Conservation (phyloP, 2,329 filamentous ascomycete genomes). For the Fusarium decemcellulare region DNA sequence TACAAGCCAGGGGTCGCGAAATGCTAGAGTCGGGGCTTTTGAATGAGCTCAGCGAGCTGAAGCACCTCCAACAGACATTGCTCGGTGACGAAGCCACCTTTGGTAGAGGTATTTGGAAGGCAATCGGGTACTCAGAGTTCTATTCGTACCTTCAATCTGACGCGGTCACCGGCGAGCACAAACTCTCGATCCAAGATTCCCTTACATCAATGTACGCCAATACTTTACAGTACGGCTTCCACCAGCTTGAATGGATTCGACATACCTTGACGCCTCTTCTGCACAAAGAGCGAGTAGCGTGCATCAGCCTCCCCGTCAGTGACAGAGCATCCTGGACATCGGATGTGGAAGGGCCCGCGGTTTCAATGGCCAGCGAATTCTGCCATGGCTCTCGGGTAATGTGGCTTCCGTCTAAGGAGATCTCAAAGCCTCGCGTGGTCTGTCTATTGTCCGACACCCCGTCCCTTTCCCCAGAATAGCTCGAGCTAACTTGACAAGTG, state of each 20-base stretch:
- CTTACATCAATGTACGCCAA: neutral
- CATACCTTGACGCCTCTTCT: neutral
- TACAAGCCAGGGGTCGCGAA: neutral
- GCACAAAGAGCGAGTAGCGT: neutral
- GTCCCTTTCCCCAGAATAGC: neutral
- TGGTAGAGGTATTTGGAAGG: neutral
- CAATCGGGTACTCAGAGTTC: neutral
- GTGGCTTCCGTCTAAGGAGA: neutral
- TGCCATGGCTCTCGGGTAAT: neutral
- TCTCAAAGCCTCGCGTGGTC: neutral
- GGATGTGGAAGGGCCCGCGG: neutral
- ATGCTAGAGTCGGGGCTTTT: neutral
- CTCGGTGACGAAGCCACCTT: neutral
- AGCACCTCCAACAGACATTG: neutral
- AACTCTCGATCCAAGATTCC: neutral
- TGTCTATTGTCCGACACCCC: slow-evolving; percentile 1
- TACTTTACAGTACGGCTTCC: neutral
- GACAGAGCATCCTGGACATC: neutral
- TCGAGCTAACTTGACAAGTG: neutral
- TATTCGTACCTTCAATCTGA: neutral
- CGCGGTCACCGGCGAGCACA: neutral
- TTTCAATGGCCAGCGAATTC: slow-evolving; percentile 8
- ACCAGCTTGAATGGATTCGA: slow-evolving; percentile 5
- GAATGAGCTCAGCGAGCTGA: neutral
- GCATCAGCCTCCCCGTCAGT: slow-evolving; percentile 3